phyloP scores from a whole-genome alignment of 2,329 filamentous ascomycete genomes.

The Corinectria fuckeliana region DNA sequence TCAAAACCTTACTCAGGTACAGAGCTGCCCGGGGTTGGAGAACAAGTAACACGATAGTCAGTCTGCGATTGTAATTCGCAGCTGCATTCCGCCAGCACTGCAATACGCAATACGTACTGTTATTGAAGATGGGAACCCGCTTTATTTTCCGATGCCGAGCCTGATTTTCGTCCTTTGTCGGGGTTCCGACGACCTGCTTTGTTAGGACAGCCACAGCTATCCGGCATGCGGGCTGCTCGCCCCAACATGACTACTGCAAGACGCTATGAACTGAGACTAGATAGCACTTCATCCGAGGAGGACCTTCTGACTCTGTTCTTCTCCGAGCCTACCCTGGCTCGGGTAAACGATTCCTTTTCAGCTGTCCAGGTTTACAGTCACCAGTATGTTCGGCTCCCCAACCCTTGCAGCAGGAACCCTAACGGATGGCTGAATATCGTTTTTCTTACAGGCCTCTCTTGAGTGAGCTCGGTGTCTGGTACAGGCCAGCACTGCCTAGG shows the following conservation, averaged over 20 bases:
- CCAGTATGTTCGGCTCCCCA: neutral
- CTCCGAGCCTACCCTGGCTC: too few relatives aligned
- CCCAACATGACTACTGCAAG: too few relatives aligned
- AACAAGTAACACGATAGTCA: too few relatives aligned
- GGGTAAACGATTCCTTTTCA: too few relatives aligned
- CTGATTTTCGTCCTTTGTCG: too few relatives aligned
- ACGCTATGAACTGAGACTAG: too few relatives aligned
- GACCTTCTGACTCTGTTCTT: too few relatives aligned
- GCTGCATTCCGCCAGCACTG: neutral
- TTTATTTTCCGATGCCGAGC: neutral
- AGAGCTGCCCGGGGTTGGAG: too few relatives aligned
- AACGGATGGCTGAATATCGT: neutral
- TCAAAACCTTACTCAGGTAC: too few relatives aligned
- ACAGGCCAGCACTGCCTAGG: neutral
- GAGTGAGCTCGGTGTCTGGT: neutral
- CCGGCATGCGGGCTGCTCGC: too few relatives aligned
- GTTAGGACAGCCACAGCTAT: neutral
- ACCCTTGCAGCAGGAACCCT: neutral
- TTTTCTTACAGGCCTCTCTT: neutral
- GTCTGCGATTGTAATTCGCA: neutral
- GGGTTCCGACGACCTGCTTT: neutral
- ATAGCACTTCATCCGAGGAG: too few relatives aligned
- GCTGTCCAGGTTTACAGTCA: neutral
- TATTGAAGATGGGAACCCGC: neutral
- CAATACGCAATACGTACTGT: neutral